Evolutionary conservation across 495 filamentous ascomycete genomes (phyloP).

Genomic region (Penicillium coffeae): DNA sequence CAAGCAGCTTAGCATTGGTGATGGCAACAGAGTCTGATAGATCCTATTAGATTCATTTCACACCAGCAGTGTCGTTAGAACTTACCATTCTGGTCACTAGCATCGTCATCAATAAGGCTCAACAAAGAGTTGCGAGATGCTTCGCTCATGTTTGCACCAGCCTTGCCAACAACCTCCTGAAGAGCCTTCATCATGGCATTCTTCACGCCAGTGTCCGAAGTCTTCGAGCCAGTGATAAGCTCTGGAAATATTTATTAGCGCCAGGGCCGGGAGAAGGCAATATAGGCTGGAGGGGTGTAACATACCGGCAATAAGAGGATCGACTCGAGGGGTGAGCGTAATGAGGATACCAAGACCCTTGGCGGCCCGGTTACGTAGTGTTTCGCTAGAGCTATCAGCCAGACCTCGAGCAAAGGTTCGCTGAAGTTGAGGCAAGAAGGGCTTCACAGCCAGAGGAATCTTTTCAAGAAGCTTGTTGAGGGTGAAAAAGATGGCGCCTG

Average conservation of each 20-base stretch:
- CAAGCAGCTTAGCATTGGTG: conserved; percentile 83
- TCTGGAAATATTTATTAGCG: conserved; percentile 38
- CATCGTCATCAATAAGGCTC: conserved; percentile 79
- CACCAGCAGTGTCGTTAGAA: background rate
- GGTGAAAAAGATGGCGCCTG: conserved; percentile 84
- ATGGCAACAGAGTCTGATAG: conserved; percentile 67
- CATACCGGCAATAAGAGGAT: conserved; percentile 66
- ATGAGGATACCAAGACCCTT: conserved; percentile 94
- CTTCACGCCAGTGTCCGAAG: conserved; percentile 79
- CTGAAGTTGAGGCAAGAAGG: conserved; percentile 94
- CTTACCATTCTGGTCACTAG: conserved; percentile 65
- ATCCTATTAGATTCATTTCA: conserved; percentile 1
- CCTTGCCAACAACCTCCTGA: conserved; percentile 93
- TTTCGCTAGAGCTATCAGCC: conserved; percentile 87
- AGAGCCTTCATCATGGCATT: conserved; percentile 97
- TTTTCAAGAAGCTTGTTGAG: conserved; percentile 95
- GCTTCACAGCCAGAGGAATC: conserved; percentile 92
- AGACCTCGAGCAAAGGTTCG: conserved; percentile 94
- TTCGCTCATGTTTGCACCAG: conserved; percentile 91
- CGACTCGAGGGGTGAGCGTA: conserved; percentile 90
- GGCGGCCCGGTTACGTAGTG: conserved; percentile 83
- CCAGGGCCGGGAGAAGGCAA: background rate
- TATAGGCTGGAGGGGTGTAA: background rate
- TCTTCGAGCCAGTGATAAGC: conserved; percentile 89
- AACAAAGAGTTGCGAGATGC: conserved; percentile 76